phyloP scores from a whole-genome alignment of 2,329 filamentous ascomycete species.

The Ascocoryne sarcoides region DNA sequence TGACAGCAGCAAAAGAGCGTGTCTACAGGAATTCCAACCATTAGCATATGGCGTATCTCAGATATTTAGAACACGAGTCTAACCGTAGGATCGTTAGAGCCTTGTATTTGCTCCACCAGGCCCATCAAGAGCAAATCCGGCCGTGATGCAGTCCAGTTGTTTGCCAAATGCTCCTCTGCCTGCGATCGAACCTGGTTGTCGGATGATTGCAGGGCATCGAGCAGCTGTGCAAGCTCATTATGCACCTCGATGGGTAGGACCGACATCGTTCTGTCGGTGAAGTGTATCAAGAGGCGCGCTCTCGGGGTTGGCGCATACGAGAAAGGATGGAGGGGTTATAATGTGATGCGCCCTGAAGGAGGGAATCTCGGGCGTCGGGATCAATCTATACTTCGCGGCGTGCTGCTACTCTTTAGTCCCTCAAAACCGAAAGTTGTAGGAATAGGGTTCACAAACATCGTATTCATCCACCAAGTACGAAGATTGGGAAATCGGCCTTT shows the following conservation, averaged over 20 bases:
- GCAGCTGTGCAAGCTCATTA: slow-evolving; percentile 73
- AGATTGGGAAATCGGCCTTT: background rate
- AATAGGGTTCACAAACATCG: no score
- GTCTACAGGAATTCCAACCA: slow-evolving; percentile 43
- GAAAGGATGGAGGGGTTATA: background rate
- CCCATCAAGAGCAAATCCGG: slow-evolving; percentile 91
- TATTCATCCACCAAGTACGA: background rate
- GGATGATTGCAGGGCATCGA: slow-evolving; percentile 79
- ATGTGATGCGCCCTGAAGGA: background rate
- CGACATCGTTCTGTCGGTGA: slow-evolving; percentile 52
- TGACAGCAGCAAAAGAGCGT: slow-evolving; percentile 83
- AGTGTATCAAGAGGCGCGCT: background rate
- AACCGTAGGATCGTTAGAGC: slow-evolving; percentile 43
- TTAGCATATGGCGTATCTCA: slow-evolving; percentile 5
- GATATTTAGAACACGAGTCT: background rate
- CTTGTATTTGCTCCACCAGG: slow-evolving; percentile 82
- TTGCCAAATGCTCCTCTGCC: slow-evolving; percentile 84
- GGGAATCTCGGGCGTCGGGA: background rate
- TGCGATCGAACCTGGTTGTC: slow-evolving; percentile 80
- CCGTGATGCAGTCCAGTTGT: slow-evolving; percentile 74
- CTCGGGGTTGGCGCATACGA: background rate
- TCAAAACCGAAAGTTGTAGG: no score
- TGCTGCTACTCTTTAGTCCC: no score
- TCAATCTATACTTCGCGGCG: no score
- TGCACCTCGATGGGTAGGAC: slow-evolving; percentile 78